phyloP scores from a whole-genome alignment of 2,329 filamentous ascomycete genomes.

The Clonostachys byssicola region DNA sequence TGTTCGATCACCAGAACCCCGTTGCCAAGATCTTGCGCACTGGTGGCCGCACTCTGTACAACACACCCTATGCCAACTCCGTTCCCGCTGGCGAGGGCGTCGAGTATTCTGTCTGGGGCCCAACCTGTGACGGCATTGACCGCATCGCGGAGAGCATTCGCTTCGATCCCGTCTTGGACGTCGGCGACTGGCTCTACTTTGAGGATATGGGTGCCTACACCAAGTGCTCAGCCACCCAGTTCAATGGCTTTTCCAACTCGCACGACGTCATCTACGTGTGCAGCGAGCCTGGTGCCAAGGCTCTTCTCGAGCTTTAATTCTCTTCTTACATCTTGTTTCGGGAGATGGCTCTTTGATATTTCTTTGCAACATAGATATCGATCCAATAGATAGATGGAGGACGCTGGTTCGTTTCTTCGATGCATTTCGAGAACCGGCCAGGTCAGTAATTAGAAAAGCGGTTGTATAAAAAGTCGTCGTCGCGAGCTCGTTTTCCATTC shows the following conservation, averaged over 20 bases:
- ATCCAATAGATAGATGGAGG: too few species aligned
- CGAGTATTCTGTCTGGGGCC: constrained; percentile 97
- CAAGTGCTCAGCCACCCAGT: constrained; percentile 93
- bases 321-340: neutral
- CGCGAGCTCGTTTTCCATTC: too few species aligned
- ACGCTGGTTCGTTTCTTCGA: too few species aligned
- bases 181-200: constrained; percentile 98
- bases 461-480: too few species aligned
- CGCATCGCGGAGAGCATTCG: constrained; percentile 80
- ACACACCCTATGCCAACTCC: constrained; percentile 44
- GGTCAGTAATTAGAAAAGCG: too few species aligned
- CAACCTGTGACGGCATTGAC: constrained; percentile 97
- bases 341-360: neutral
- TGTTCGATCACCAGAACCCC: constrained; percentile 97
- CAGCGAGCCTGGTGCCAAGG: constrained; percentile 83
- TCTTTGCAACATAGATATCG: neutral
- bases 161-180: constrained; percentile 74
- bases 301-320: constrained; percentile 48
- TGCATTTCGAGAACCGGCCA: too few species aligned
- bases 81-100: constrained; percentile 45
- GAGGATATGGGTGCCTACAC: constrained; percentile 99
- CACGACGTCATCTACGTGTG: constrained; percentile 94
- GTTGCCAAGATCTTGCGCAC: constrained; percentile 74
- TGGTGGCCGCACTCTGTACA: constrained; percentile 52
- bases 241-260: constrained; percentile 93